phyloP scores from a whole-genome alignment of 2,329 filamentous ascomycete species.

The Eutypella sp. region DNA sequence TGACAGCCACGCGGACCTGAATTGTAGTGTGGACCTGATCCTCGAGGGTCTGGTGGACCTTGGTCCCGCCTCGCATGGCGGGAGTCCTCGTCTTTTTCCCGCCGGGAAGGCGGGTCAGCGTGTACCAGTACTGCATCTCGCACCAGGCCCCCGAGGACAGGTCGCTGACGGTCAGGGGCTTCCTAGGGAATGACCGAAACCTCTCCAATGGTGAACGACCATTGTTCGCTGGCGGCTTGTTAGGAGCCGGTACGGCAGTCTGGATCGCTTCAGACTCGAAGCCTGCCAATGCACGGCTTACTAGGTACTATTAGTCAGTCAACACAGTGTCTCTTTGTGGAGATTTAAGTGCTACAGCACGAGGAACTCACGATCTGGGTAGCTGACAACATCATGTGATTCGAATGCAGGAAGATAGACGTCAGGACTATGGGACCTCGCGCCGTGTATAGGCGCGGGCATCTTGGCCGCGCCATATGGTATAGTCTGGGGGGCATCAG shows the following conservation, averaged over 20 bases:
- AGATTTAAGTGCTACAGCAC: too few species aligned
- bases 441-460: background rate
- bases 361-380: slow-evolving; percentile 48
- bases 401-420: slow-evolving; percentile 1
- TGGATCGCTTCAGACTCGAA: slow-evolving; percentile 11
- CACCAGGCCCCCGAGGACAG: slow-evolving; percentile 90
- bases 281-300: slow-evolving; percentile 39
- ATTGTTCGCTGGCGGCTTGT: slow-evolving; percentile 25
- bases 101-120: slow-evolving; percentile 63
- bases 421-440: background rate
- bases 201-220: slow-evolving; percentile 61
- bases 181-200: slow-evolving; percentile 72
- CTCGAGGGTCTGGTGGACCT: slow-evolving; percentile 78
- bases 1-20: slow-evolving; percentile 63
- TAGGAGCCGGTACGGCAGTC: slow-evolving; percentile 5
- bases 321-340: slow-evolving; percentile 34
- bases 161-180: slow-evolving; percentile 82
- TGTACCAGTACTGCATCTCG: slow-evolving; percentile 90
- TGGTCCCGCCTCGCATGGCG: slow-evolving; percentile 79
- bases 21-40: slow-evolving; percentile 79
- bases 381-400: slow-evolving; percentile 33
- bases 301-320: slow-evolving; percentile 63
- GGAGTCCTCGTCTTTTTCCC: slow-evolving; percentile 70
- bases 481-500: background rate
- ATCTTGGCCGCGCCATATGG: slow-evolving; percentile 3